These are phyloP conservation scores for Lathyrus aphaca DNA, from an alignment of 306 rosid genomes.

Conservation along the genomic window DNA sequence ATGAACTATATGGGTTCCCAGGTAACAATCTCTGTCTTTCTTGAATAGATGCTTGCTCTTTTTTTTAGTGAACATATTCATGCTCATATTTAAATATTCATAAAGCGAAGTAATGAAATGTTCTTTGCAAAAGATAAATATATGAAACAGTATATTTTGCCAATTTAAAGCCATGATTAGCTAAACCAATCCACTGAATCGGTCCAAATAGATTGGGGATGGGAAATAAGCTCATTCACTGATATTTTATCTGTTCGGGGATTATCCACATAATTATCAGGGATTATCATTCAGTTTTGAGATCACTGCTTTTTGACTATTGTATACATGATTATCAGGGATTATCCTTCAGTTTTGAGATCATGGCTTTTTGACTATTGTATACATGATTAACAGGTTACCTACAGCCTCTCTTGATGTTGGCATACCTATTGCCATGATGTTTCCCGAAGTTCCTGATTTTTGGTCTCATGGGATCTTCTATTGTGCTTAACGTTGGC, in stretches of 20 bases:
- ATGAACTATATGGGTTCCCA: conserved; percentile 64
- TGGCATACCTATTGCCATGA: not conserved
- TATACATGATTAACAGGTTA: not conserved
- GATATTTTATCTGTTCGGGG: not conserved
- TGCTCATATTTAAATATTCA: conserved; percentile 20
- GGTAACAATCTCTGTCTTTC: conserved; percentile 52
- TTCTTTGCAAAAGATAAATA: conserved; percentile 6
- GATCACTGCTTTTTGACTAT: not conserved
- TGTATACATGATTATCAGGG: too few species aligned
- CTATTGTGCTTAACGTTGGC: not conserved
- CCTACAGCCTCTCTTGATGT: not conserved
- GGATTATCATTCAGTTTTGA: not conserved
- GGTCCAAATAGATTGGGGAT: not conserved
- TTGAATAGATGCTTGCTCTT: conserved; percentile 22
- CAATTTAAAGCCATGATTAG: conserved; percentile 6
- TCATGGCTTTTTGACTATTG: not conserved
- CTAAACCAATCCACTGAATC: conserved; percentile 8
- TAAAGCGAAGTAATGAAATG: not conserved
- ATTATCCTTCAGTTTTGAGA: not conserved
- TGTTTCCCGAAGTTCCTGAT: not conserved
- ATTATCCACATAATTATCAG: not conserved
- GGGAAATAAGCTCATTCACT: not conserved
- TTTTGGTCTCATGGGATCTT: not conserved
- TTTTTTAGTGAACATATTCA: not conserved
- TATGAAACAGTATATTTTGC: not conserved